Base-by-base conservation (phyloP, 805 yeast species). In the Candida sithepensis region DNA sequence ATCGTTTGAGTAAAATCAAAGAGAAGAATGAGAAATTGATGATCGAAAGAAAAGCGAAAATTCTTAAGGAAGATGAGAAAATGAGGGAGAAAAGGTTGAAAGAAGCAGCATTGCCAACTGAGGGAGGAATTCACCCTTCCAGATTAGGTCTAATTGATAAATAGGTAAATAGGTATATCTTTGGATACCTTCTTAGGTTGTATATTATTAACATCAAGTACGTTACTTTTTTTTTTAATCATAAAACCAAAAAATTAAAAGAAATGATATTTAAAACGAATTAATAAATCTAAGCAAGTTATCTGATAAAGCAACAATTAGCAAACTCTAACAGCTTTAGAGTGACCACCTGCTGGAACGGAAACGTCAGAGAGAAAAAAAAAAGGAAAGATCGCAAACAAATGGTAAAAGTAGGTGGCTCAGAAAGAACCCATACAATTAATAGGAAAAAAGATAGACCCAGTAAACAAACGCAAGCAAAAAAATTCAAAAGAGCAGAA, bases 11-110 rank as follows among this genome's bases (percentile, higher is more conserved):
- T 46, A 94, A 94, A 67, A 75, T 94, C 57, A 79, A 81, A 60
- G 78, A 77, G 42, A 92, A 92, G 73, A 92, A 92, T 64, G 84
- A 79, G 40, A 84, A 83, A 59, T 69, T 91, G 57, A 77, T 76
- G 39, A 84, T 74, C 23, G 96, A 91, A 61, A 77, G 95, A 57
- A 76, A 70, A 49, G 78, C 73, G 36, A 78, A 84, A 58, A 73
- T 82, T 39, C 57, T 64, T 46, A 74, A 76, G 56, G 73, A 76
- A 58, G 77, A 73, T 47, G 67, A 68, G 46, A 71, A 68, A 39
- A 61, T 63, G 41, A 64, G 60, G 52, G 68, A 59, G 51, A 70
- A 64, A 49, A 72, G 63, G 41, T 20, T 28, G 18, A 33, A 32
- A 40, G 43, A 39, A 20, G 45, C 63, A 57, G 46, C 60, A 46